These are phyloP conservation scores for Drechslera avenae DNA, from an alignment of 2,329 filamentous ascomycete genomes.

Conservation along the genomic window DNA sequence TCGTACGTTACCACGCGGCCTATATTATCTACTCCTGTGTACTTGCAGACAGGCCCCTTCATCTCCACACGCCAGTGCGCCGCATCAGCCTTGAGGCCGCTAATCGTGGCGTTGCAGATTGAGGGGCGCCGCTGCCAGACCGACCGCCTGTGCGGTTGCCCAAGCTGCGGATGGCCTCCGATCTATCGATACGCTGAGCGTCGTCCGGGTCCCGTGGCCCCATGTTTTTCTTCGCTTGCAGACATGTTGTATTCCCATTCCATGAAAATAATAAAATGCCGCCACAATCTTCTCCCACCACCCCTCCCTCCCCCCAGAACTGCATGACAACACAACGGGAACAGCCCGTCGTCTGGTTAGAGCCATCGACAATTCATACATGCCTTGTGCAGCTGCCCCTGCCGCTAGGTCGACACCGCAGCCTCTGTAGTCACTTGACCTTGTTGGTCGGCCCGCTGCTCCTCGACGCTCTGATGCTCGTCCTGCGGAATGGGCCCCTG, in stretches of 20 bases:
- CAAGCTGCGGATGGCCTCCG: constrained; percentile 20
- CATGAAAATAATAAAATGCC: constrained; percentile 24
- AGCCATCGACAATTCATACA: constrained; percentile 34
- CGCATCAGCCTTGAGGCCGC: constrained; percentile 26
- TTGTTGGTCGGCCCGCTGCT: constrained; percentile 47
- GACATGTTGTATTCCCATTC: constrained; percentile 13
- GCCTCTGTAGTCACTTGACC: constrained; percentile 45
- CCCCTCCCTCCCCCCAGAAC: too few relatives aligned
- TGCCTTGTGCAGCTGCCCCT: constrained; percentile 37
- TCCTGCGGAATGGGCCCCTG: constrained; percentile 45
- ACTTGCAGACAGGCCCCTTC: constrained; percentile 28
- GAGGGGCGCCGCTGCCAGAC: constrained; percentile 34
- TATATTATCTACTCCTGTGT: constrained; percentile 30
- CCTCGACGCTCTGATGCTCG: constrained; percentile 47
- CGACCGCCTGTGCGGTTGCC: constrained; percentile 15
- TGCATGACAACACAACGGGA: constrained; percentile 43
- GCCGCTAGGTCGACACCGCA: constrained; percentile 33
- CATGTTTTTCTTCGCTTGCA: constrained; percentile 26
- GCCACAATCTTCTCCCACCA: constrained; percentile 39
- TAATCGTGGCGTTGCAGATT: constrained; percentile 37
- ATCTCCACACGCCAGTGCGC: constrained; percentile 21
- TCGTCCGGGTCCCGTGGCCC: constrained; percentile 30
- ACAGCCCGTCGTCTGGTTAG: constrained; percentile 28
- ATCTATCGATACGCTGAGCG: constrained; percentile 32
- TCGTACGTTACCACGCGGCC: constrained; percentile 26